Evolutionary conservation across 257 asterid genomes (phyloP), one percentile per base, ranked within the genome.

Genomic region (Primulina eburnea): DNA sequence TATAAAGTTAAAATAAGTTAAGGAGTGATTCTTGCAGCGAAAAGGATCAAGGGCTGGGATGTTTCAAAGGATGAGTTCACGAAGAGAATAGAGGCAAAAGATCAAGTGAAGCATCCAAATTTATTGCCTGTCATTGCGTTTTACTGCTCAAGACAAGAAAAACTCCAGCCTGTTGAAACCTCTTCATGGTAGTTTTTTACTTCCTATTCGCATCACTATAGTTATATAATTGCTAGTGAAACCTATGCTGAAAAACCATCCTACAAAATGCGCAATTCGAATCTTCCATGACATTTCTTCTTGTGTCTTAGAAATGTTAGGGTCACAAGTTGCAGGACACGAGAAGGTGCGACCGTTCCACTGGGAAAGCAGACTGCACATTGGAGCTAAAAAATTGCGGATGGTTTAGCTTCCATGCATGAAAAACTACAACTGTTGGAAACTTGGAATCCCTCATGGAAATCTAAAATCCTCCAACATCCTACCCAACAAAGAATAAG

Each of bases 131-230:
- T 80, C 33, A 50, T 85, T n/a, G 96, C 96, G 5, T 88, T 81
- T 74, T 90, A 90, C 56, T 82, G 92, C 64, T 90, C 97, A 18
- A 82, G 73, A 65, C 86, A 82, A 64, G 97, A 90, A 77, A 89
- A 84, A 68, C 90, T 90, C 56, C 66, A 85, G 87, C 65, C 87
- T 90, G 72, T 85, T 84, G 85, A 78, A 55, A 71, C 88, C 71
- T 65, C 86, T 90, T 35, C 89, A 82, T 75, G 90, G 97, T 90
- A 73, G 70, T 58, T 50, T 43, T 21, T 60, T 10, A 61, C 63
- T 50, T 3, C 21, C 38, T 62, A 9, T 60, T 47, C 20, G 7
- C 56, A 47, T 47, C 56, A 4, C 20, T 47, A 12, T 14, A 5
- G 53, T 12, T 43, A 43, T 43, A 12, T 43, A 17, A 43, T 47